Evolutionary conservation across 2,329 filamentous ascomycete species (phyloP).

Genomic region (Apiospora marii): DNA sequence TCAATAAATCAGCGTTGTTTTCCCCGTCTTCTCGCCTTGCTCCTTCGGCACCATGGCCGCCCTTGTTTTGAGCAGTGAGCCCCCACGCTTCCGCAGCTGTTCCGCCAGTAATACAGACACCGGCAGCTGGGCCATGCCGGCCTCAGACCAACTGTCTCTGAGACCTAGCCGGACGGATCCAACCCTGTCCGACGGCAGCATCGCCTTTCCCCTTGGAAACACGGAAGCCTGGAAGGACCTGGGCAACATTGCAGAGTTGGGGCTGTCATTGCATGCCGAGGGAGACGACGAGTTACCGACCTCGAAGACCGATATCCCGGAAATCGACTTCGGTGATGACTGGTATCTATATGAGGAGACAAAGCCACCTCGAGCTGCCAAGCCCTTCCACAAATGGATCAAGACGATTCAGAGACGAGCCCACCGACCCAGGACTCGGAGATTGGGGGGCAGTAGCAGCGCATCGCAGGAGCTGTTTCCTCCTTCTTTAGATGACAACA

Average conservation of each 20-base stretch:
- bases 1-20: not conserved
- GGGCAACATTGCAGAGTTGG: constrained; percentile 51
- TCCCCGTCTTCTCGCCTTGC: not conserved
- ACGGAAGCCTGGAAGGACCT: constrained; percentile 47
- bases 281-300: constrained; percentile 33
- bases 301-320: constrained; percentile 34
- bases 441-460: constrained; percentile 29
- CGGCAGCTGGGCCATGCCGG: constrained; percentile 47
- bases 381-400: constrained; percentile 77
- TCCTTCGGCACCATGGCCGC: constrained; percentile 43
- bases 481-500: constrained; percentile 39
- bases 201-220: constrained; percentile 44
- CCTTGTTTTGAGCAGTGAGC: constrained; percentile 37
- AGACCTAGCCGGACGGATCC: constrained; percentile 39
- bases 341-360: constrained; percentile 25
- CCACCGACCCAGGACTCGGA: constrained; percentile 46
- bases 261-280: constrained; percentile 45
- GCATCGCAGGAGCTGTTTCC: constrained; percentile 41
- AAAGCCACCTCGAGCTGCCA: constrained; percentile 27
- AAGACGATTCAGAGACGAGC: constrained; percentile 70
- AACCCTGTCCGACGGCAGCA: constrained; percentile 41
- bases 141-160: constrained; percentile 39
- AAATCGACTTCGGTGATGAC: constrained; percentile 39
- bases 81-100: constrained; percentile 44
- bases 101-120: constrained; percentile 50